These are phyloP conservation scores for Acanthamoeba lenticulata DNA, from an alignment of 208 protist genomes.

Conservation along the genomic window DNA sequence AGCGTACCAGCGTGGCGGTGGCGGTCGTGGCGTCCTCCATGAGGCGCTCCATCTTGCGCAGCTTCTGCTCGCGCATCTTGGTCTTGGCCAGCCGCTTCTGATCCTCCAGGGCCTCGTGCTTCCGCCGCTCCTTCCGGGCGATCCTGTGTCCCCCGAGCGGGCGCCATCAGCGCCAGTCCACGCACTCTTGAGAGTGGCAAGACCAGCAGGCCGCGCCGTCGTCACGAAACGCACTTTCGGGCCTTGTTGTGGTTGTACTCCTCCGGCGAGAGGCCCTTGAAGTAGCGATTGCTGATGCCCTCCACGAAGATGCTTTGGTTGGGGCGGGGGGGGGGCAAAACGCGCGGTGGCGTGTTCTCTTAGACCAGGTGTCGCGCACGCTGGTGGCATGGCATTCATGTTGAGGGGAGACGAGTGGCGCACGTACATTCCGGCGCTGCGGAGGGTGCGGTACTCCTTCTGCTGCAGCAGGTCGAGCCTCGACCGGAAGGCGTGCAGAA, in stretches of 20 bases:
- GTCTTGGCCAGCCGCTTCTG: slow-evolving; percentile 26
- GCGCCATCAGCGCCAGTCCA: neutral
- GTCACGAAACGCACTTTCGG: neutral
- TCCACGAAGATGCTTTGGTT: slow-evolving; percentile 54
- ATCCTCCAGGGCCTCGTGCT: neutral
- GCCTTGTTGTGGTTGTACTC: slow-evolving; percentile 67
- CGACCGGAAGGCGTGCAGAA: neutral
- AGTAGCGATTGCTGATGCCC: slow-evolving; percentile 60
- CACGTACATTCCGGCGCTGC: slow-evolving; percentile 36
- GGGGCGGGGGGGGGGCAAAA: too few species aligned
- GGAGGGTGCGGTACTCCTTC: neutral
- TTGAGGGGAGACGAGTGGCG: neutral
- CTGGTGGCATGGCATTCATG: neutral
- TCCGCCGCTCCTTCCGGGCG: slow-evolving; percentile 8
- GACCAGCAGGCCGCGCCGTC: too few species aligned
- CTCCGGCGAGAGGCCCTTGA: slow-evolving; percentile 47
- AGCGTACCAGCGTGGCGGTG: neutral
- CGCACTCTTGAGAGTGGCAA: neutral
- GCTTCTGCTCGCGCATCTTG: slow-evolving; percentile 19
- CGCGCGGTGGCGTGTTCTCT: neutral
- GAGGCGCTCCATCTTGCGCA: slow-evolving; percentile 20
- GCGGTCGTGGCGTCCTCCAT: neutral
- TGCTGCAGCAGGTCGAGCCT: slow-evolving; percentile 32
- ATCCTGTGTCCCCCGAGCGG: neutral
- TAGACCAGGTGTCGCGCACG: neutral